Evolutionary conservation across 2,329 filamentous ascomycete species (phyloP).

Genomic region (Apiospora saccharicola): DNA sequence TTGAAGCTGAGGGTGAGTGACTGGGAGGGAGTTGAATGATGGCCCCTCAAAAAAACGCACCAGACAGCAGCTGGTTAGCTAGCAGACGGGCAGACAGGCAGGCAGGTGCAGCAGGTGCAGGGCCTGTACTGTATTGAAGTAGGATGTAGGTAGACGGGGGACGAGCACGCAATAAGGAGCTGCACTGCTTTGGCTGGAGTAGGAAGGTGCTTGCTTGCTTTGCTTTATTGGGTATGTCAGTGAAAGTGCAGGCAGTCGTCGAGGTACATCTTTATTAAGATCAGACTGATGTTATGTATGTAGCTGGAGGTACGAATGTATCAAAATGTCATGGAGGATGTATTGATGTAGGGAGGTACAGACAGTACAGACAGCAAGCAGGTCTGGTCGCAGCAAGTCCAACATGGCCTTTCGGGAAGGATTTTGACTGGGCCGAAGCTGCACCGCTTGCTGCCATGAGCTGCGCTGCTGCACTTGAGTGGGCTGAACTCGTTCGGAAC

Average conservation of each 20-base stretch:
- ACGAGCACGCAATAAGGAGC: slow-evolving; percentile 17
- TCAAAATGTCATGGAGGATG: not conserved
- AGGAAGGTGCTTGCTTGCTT: slow-evolving; percentile 19
- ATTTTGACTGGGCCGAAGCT: slow-evolving; percentile 16
- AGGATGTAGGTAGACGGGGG: not conserved
- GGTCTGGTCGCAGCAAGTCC: not conserved
- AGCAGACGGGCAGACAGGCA: not conserved
- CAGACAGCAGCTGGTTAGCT: slow-evolving; percentile 12
- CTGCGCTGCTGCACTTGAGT: slow-evolving; percentile 13
- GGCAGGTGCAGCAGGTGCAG: not conserved
- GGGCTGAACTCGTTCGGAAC: slow-evolving; percentile 20
- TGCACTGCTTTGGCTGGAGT: slow-evolving; percentile 8
- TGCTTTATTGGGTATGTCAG: slow-evolving; percentile 20
- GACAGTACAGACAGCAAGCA: not conserved
- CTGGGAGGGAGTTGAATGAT: slow-evolving; percentile 5
- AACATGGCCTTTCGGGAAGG: slow-evolving; percentile 2
- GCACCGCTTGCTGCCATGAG: slow-evolving; percentile 9
- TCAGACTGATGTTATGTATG: slow-evolving; percentile 15
- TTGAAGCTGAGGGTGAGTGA: slow-evolving; percentile 14
- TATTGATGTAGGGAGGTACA: not conserved
- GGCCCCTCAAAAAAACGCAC: slow-evolving; percentile 12
- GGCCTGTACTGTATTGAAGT: not conserved
- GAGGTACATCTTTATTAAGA: slow-evolving; percentile 11
- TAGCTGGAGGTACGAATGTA: slow-evolving; percentile 11
- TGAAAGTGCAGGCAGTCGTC: slow-evolving; percentile 12